Evolutionary conservation across 73 alveolate genomes (phyloP).

Genomic region (Paramecium biaurelia): DNA sequence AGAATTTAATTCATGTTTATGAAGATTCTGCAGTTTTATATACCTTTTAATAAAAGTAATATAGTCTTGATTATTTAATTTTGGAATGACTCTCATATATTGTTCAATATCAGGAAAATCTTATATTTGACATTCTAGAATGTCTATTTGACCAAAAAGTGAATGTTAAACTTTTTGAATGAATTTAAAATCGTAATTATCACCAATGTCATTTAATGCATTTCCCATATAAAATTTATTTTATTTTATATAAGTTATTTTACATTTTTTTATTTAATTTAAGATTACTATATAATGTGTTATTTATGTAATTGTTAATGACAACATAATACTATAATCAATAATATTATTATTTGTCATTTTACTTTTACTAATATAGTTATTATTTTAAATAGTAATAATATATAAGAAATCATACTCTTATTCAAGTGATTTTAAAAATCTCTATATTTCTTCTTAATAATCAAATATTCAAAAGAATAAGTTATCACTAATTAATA

Average conservation of each 20-base stretch:
- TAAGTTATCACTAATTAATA: no score
- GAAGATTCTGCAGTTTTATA: not conserved
- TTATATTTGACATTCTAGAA: not conserved
- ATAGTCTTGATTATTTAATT: not conserved
- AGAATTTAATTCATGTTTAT: not conserved
- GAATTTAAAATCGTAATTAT: not conserved
- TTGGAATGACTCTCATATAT: not conserved
- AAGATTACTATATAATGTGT: not conserved
- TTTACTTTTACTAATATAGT: no score
- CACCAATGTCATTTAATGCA: not conserved
- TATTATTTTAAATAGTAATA: no score
- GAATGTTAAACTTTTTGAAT: not conserved
- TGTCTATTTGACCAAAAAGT: not conserved
- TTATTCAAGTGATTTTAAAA: not conserved
- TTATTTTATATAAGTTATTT: not conserved
- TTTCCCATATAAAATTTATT: constrained; percentile 11
- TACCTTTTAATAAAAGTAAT: not conserved
- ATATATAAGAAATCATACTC: no score
- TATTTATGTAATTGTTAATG: no score
- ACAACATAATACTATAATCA: no score
- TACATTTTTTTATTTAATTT: not conserved
- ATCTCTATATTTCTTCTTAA: not conserved
- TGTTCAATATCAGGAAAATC: not conserved
- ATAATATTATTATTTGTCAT: no score
- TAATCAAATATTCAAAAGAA: no score